Percentiles rank a stretch among this genome's conserved stretches.
Conservation (phyloP, 2,329 filamentous ascomycete species). For the Didymella arachidicola region DNA sequence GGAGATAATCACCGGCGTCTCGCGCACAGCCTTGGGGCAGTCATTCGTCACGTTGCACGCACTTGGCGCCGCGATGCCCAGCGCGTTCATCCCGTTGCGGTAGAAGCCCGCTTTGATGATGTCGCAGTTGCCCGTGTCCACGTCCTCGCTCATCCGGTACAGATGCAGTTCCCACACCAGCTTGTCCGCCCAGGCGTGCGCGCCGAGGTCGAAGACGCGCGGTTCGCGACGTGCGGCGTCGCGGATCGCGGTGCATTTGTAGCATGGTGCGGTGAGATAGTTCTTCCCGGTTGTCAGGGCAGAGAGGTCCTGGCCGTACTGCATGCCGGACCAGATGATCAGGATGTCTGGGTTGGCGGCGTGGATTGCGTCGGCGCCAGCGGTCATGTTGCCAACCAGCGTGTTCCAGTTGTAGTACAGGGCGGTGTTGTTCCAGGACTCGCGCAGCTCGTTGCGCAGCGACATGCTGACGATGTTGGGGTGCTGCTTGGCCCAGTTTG, state of each 20-base stretch:
- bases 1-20: conserved; percentile 50
- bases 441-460: conserved; percentile 65
- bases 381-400: conserved; percentile 53
- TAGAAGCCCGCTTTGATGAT: conserved; percentile 60
- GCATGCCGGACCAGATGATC: conserved; percentile 63
- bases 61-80: conserved; percentile 46
- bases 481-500: conserved; percentile 58
- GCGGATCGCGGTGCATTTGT: conserved; percentile 52
- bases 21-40: conserved; percentile 44
- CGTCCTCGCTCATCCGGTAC: conserved; percentile 55
- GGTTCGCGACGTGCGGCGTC: conserved; percentile 56
- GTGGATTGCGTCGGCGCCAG: conserved; percentile 61
- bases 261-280: conserved; percentile 50
- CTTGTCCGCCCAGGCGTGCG: conserved; percentile 61
- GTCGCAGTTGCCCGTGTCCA: conserved; percentile 57
- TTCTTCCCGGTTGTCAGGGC: conserved; percentile 50
- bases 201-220: conserved; percentile 56
- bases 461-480: conserved; percentile 64
- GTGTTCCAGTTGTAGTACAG: conserved; percentile 45
- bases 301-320: conserved; percentile 63
- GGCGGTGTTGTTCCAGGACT: conserved; percentile 39
- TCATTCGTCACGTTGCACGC: conserved; percentile 48
- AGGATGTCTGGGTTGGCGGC: conserved; percentile 61
- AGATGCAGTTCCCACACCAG: conserved; percentile 68
- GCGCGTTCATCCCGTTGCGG: conserved; percentile 60